Evolutionary conservation across 176 grass and related monocot genomes (phyloP), one percentile per base, ranked within the genome.

Genomic region (Eragrostis curvula): DNA sequence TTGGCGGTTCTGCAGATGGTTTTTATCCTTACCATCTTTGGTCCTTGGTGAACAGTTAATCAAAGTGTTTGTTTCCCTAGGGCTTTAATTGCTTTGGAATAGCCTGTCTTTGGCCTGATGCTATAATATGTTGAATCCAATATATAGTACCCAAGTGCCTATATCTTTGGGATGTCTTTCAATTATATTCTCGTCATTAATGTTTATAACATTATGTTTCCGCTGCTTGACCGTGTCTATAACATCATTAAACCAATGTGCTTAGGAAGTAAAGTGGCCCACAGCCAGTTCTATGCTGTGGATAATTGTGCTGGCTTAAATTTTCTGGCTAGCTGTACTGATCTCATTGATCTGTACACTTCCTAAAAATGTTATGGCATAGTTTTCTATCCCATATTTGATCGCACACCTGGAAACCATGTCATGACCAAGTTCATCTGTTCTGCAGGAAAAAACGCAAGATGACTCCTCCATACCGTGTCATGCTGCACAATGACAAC

Each of bases 401-500:
- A 68, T 42, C 42, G 13, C 5, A 9, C 47, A 43, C 8, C 27
- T 55, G 48, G 27, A 68, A 68, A 48, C 23, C 47, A 25, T 56
- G 78, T 29, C 42, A 29, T 86, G 29, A 86, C 30, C 16, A 9
- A 11, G 47, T 72, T 49, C n/a, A 45, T 75, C 17, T 88, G 20
- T 10, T 65, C 52, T 83, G 67, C 80, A 96, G 97, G 87, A 99
- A 94, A 90, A 88, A 74, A 40, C 84, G 88, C 73, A 99, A 99
- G 81, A 92, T 89, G 74, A 62, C 87, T 0, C 91, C 97, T 32
- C 96, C 93, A 13, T 99, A 90, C 70, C 81, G 89, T 0, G 91
- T 99, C 1, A 85, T 99, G 14, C 86, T 96, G 67, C 97, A 99
- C 60, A 96, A 99, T 12, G 93, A 96, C 55, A 91, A 96, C 57